A percentile compares a stretch with the other conserved stretches of the same genome.
phyloP scores from a whole-genome alignment of 2,329 filamentous ascomycete species.

The Boeremia lycopersici region DNA sequence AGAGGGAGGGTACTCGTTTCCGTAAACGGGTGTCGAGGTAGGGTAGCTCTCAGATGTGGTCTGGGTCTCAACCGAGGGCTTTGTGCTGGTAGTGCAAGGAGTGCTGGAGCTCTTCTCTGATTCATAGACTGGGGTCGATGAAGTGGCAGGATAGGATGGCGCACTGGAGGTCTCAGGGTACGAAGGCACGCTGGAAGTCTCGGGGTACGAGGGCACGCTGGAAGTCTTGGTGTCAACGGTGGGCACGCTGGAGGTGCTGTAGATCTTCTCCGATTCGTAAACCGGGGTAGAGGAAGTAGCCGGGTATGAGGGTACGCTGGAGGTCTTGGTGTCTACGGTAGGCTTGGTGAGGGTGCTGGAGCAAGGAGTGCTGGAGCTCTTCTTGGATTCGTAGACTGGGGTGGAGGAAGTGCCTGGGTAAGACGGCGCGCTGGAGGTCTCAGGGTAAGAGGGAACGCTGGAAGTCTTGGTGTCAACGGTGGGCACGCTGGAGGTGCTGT shows the following conservation, averaged over 20 bases:
- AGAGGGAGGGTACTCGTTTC: not conserved
- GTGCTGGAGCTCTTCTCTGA: not conserved
- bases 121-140: conserved; percentile 4
- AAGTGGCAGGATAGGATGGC: not conserved
- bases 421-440: not conserved
- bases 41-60: conserved; percentile 10
- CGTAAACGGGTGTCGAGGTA: not conserved
- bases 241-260: not conserved
- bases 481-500: not conserved
- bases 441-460: not conserved
- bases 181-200: not conserved
- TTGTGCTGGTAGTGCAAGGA: not conserved
- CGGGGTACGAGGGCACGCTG: conserved; percentile 10
- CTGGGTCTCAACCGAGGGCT: conserved; percentile 16
- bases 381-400: not conserved
- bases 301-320: not conserved
- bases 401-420: not conserved
- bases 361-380: not conserved
- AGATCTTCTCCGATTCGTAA: not conserved
- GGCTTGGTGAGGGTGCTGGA: conserved; percentile 3
- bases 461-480: conserved; percentile 1
- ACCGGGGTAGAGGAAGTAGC: conserved; percentile 1
- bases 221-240: conserved; percentile 14
- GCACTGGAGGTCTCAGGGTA: not conserved
- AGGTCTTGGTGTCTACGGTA: not conserved